These are phyloP conservation scores for Colletotrichum karsti DNA, from an alignment of 2,329 filamentous ascomycete species.

Conservation along the genomic window DNA sequence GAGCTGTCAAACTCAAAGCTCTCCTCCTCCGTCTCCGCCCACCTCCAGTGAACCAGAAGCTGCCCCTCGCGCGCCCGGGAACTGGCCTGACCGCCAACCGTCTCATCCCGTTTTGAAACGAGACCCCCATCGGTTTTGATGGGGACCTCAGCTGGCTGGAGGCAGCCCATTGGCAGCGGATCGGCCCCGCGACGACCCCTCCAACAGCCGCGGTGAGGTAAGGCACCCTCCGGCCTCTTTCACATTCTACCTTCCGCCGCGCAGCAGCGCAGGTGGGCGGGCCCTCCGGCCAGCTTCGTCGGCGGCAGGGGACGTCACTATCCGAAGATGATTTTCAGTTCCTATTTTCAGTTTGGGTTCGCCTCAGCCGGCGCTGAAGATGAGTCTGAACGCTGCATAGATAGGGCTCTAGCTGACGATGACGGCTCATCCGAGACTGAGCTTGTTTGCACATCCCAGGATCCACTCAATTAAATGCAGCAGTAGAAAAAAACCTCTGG, in stretches of 20 bases:
- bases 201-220: constrained; percentile 6
- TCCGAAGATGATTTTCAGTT: neutral
- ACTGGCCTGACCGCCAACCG: constrained; percentile 24
- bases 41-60: neutral
- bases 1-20: neutral
- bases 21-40: neutral
- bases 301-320: neutral
- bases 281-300: too few species aligned
- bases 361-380: neutral
- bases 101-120: constrained; percentile 28
- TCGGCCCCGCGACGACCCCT: constrained; percentile 7
- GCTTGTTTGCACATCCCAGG: neutral
- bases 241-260: too few species aligned
- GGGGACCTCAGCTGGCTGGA: constrained; percentile 7
- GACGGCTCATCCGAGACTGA: neutral
- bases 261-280: neutral
- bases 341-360: neutral
- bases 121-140: constrained; percentile 13
- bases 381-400: neutral
- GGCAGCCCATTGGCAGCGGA: constrained; percentile 25
- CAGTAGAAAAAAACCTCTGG: neutral
- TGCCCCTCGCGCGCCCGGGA: neutral
- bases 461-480: neutral
- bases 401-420: neutral
- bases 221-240: neutral